Evolutionary conservation across 129 eudicot genomes (phyloP).

Genomic region (sunflower (Helianthus annuus)): HanXRQr2.0-SUNRISE NC_035444.2:81111065-81111564

Average conservation of each 20-base stretch:
- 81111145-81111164: conserved; percentile 44
- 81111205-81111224: conserved; percentile 4
- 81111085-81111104: not conserved
- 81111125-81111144: conserved; percentile 64
- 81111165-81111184: conserved; percentile 24
- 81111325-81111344: conserved; percentile 10
- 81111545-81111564: too few relatives aligned
- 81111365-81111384: conserved; percentile 17
- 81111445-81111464: not conserved
- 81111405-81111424: not conserved
- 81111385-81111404: conserved; percentile 22
- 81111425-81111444: not conserved
- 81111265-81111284: conserved; percentile 20
- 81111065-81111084: conserved; percentile 1
- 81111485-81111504: too few relatives aligned
- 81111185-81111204: conserved; percentile 22
- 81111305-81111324: conserved; percentile 8
- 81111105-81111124: conserved; percentile 50
- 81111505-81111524: too few relatives aligned
- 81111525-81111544: too few relatives aligned
- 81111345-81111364: conserved; percentile 9
- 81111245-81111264: conserved; percentile 33
- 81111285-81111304: conserved; percentile 5
- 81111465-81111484: too few relatives aligned
- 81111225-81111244: conserved; percentile 30